Base-by-base conservation (phyloP, 768 basidiomycete species). In the Termitomyces sp. region DNA sequence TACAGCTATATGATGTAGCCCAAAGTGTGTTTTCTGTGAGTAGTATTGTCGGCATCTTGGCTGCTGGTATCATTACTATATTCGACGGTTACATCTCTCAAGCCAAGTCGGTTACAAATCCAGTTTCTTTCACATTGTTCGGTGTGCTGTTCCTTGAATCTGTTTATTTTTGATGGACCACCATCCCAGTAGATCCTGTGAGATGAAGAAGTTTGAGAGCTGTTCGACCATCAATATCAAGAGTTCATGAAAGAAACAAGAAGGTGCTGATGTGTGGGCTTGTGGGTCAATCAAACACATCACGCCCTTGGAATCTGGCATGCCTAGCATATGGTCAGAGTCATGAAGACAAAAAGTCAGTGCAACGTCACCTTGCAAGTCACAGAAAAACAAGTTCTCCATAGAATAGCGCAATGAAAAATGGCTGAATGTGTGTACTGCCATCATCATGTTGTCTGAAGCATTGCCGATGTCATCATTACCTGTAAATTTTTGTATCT, bases 401-500 rank as follows among this genome's bases (percentile, higher is more conserved):
- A 30, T 10, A 16, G 47, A 48, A 48, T 48, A 48, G 11, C 16
- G 26, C 16, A 48, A 32, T 18, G 8, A 28, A n/a, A 48, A 48
- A 10, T 48, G 47, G 32, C 16, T 33, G n/a, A 48, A 48, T 30
- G 47, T 28, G 32, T 48, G 47, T 3, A 48, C 32, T 9, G 47
- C 47, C n/a, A 30, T 48, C 16, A 28, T 48, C 28, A 48, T 30
- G 18, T 16, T 33, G n/a, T 48, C 30, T 3, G 7, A 32, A 3
- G 28, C 14, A n/a, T 48, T 33, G 47, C 28, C 47, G n/a, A 48
- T 18, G 16, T 32, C 6, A 11, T 48, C 47, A 20, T 67, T 71
- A 11, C 70, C 69, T 20, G 68, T 70, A 41, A 67, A 71, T 57
- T 70, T 71, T 30, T 55, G 54, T 22, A 71, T 46, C 10, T 40